Evolutionary conservation across 2,329 filamentous ascomycete species (phyloP).

Genomic region (Helotiales sp.): DNA sequence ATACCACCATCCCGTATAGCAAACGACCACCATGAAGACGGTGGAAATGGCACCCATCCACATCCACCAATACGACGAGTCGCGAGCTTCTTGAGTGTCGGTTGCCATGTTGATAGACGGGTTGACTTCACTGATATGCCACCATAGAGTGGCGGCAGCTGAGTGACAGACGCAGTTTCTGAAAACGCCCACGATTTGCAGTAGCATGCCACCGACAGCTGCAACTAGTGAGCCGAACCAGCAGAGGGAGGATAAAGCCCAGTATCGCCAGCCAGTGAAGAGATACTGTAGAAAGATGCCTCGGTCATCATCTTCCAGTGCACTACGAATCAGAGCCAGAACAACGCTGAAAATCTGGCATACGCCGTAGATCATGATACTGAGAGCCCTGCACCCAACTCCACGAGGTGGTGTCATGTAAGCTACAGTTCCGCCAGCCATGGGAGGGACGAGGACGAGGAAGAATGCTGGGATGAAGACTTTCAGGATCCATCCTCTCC

Average conservation of each 20-base stretch:
- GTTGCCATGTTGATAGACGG: conserved; percentile 22
- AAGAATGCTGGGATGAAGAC: conserved; percentile 16
- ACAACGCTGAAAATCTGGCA: conserved; percentile 18
- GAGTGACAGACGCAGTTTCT: conserved; percentile 27
- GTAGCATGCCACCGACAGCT: conserved; percentile 19
- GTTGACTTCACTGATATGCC: conserved; percentile 13
- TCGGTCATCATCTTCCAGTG: conserved; percentile 14
- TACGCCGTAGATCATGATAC: conserved; percentile 19
- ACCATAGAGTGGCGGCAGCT: conserved; percentile 7
- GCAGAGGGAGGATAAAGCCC: conserved; percentile 15
- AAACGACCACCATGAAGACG: conserved; percentile 17
- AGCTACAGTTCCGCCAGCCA: conserved; percentile 20
- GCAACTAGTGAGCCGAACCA: conserved; percentile 24
- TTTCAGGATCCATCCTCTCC: conserved; percentile 19
- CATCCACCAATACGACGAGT: conserved; percentile 20
- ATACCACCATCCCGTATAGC: conserved; percentile 30
- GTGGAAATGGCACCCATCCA: conserved; percentile 20
- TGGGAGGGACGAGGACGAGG: conserved; percentile 20
- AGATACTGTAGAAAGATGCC: conserved; percentile 11
- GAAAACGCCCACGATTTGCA: conserved; percentile 27
- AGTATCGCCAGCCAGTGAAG: conserved; percentile 22
- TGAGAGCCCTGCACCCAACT: conserved; percentile 21
- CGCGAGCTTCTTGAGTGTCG: conserved; percentile 20
- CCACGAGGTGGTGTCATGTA: conserved; percentile 25
- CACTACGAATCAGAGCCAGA: conserved; percentile 17